phyloP scores from a whole-genome alignment of 257 asterid genomes.

The Ehretia macrophylla region DNA sequence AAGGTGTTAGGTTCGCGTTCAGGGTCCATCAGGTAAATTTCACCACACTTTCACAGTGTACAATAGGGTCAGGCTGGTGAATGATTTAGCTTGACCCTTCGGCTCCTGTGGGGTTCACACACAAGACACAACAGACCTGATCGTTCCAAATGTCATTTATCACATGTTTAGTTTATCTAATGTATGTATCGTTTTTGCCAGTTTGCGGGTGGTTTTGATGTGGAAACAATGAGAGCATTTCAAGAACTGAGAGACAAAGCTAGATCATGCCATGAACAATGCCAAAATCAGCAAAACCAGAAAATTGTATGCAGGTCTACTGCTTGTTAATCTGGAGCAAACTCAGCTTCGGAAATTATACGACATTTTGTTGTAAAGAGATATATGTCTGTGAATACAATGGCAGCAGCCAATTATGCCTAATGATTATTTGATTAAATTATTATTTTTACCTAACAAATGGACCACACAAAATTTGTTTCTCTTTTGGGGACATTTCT shows the following conservation, averaged over 20 bases:
- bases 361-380: conserved; percentile 36
- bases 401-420: conserved; percentile 14
- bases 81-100: too few relatives aligned
- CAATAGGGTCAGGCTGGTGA: too few relatives aligned
- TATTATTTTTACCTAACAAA: too few relatives aligned
- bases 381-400: conserved; percentile 12
- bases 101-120: too few relatives aligned
- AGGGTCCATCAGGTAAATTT: conserved; percentile 86
- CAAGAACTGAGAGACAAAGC: conserved; percentile 87
- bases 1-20: conserved; percentile 88
- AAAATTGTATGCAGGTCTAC: conserved; percentile 38
- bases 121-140: too few relatives aligned
- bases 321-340: conserved; percentile 51
- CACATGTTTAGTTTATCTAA: too few relatives aligned
- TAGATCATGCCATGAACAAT: conserved; percentile 56
- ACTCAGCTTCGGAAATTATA: conserved; percentile 40
- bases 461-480: too few relatives aligned
- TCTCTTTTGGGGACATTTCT: too few relatives aligned
- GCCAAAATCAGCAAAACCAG: conserved; percentile 62
- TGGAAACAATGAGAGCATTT: conserved; percentile 91
- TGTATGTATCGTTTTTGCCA: conserved; percentile 18
- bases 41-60: background rate
- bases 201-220: conserved; percentile 98
- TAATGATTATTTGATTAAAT: too few relatives aligned
- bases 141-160: too few relatives aligned